Evolutionary conservation across 345 rosid species (phyloP).

Genomic region (Salix arbutifolia): DNA sequence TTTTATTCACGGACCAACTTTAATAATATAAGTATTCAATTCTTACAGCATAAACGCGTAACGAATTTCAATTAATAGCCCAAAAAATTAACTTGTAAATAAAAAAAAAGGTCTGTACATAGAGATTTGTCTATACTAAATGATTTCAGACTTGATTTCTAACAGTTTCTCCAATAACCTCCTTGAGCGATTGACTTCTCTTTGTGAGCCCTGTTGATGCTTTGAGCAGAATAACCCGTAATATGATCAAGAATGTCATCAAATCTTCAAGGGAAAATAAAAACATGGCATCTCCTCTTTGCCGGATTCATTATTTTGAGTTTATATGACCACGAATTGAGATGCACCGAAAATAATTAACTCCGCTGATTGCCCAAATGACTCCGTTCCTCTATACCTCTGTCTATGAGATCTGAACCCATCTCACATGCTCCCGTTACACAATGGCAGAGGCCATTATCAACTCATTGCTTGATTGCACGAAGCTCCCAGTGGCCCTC

Average conservation of each 20-base stretch:
- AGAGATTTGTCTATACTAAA: conserved; percentile 9
- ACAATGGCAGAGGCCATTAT: not conserved
- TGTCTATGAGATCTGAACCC: not conserved
- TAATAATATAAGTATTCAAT: conserved; percentile 13
- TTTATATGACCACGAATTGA: not conserved
- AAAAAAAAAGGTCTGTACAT: conserved; percentile 11
- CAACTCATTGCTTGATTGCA: conserved; percentile 45
- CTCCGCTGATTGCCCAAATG: not conserved
- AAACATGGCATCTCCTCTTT: not conserved
- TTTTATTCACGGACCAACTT: conserved; percentile 19
- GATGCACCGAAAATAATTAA: not conserved
- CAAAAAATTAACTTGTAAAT: not conserved
- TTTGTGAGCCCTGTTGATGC: not conserved
- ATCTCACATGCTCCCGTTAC: not conserved
- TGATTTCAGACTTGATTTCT: not conserved
- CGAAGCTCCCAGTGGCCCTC: conserved; percentile 98
- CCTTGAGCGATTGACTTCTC: not conserved
- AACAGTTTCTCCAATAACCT: conserved; percentile 3
- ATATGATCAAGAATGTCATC: not conserved
- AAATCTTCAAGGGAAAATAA: not conserved
- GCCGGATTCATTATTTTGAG: not conserved
- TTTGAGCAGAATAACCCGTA: not conserved
- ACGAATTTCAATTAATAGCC: not conserved
- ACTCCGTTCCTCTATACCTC: not conserved
- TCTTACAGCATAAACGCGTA: conserved; percentile 24